phyloP scores from a whole-genome alignment of 106 monocot species.

The Agapanthus africanus region DNA sequence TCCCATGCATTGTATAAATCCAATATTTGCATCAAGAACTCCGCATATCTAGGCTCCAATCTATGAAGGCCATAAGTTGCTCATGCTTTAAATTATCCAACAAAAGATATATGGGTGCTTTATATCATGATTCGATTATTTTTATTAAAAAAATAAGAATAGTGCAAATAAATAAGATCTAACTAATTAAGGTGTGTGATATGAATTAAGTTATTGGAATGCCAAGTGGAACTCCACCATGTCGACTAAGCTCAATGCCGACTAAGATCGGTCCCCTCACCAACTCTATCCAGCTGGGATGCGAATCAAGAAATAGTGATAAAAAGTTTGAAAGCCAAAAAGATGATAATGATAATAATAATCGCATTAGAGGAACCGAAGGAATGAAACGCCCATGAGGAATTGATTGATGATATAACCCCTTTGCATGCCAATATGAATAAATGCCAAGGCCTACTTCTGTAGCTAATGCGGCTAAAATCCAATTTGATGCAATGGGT shows the following conservation, averaged over 20 bases:
- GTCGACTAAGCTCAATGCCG: neutral
- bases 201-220: neutral
- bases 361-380: neutral
- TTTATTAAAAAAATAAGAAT: too few relatives aligned
- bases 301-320: neutral
- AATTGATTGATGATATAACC: constrained; percentile 7
- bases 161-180: neutral
- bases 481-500: neutral
- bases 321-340: neutral
- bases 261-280: too few relatives aligned
- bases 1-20: constrained; percentile 5
- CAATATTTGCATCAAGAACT: neutral
- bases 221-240: neutral
- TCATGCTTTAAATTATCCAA: neutral
- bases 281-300: neutral
- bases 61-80: neutral
- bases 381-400: neutral
- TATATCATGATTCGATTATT: too few relatives aligned
- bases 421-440: neutral
- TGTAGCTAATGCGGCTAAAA: neutral
- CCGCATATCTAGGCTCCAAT: neutral
- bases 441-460: neutral
- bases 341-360: neutral
- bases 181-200: neutral
- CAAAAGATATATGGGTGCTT: neutral